phyloP scores from a whole-genome alignment of 805 yeast species.

The Yarrowia yakushimensis region DNA sequence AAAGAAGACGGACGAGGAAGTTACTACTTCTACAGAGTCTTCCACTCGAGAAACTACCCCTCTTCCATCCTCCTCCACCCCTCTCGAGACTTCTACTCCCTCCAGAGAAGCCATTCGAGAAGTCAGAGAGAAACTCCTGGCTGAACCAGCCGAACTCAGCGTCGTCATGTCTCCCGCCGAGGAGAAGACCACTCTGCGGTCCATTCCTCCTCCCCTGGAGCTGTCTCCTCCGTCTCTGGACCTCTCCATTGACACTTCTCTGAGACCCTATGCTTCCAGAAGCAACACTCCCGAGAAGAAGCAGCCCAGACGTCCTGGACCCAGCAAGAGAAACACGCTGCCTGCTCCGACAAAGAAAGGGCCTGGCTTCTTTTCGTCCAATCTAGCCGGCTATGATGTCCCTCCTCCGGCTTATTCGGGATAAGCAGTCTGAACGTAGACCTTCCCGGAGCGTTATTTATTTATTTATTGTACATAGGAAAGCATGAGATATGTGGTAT shows the following conservation, averaged over 20 bases:
- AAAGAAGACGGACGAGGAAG: background rate
- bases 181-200: background rate
- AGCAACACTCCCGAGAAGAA: background rate
- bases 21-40: background rate
- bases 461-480: conserved; percentile 16
- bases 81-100: conserved; percentile 4
- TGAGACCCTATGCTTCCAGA: background rate
- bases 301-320: background rate
- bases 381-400: background rate
- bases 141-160: background rate
- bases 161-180: background rate
- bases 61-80: background rate
- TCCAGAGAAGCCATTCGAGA: background rate
- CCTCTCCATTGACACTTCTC: conserved; percentile 3
- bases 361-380: conserved; percentile 21
- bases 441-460: conserved; percentile 18
- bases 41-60: conserved; percentile 1
- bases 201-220: conserved; percentile 16
- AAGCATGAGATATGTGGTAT: background rate
- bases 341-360: background rate
- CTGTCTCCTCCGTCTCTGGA: background rate
- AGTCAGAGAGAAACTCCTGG: conserved; percentile 4
- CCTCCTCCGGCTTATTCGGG: conserved; percentile 25
- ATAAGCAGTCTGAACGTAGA: too few species aligned
- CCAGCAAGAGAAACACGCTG: background rate